Percentiles rank a stretch among this genome's conserved stretches.
phyloP scores from a whole-genome alignment of 495 filamentous ascomycete genomes.

The Lasiosphaeriaceae sp. region DNA sequence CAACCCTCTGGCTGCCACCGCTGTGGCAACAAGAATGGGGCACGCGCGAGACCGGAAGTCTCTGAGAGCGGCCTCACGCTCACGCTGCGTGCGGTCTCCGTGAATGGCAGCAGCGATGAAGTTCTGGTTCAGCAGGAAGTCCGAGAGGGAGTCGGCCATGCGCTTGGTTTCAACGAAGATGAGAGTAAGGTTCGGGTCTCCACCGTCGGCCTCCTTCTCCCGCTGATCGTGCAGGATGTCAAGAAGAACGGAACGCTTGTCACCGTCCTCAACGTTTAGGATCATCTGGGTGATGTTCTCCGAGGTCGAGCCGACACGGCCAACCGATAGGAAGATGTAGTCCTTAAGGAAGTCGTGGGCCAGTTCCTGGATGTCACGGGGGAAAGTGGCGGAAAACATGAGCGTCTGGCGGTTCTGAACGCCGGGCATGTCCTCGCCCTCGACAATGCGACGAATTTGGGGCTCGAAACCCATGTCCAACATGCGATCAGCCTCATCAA shows the following conservation, averaged over 20 bases:
- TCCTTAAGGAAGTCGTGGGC: constrained; percentile 97
- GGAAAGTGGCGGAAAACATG: constrained; percentile 99
- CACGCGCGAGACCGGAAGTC: constrained; percentile 94
- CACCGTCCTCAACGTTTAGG: constrained; percentile 92
- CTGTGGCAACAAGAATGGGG: constrained; percentile 94
- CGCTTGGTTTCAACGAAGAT: constrained; percentile 99
- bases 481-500: constrained; percentile 99
- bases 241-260: constrained; percentile 96
- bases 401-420: constrained; percentile 88
- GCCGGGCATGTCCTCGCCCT: constrained; percentile 94
- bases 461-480: constrained; percentile 99
- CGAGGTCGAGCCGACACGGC: constrained; percentile 98
- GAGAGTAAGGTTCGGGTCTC: constrained; percentile 76
- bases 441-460: constrained; percentile 96
- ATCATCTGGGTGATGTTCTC: constrained; percentile 99
- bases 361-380: constrained; percentile 97
- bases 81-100: constrained; percentile 95
- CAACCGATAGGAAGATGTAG: constrained; percentile 97
- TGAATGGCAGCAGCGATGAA: constrained; percentile 99
- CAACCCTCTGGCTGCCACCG: constrained; percentile 89
- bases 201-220: constrained; percentile 25
- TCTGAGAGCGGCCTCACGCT: constrained; percentile 96
- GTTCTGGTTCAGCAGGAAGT: constrained; percentile 96
- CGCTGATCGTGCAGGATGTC: constrained; percentile 91
- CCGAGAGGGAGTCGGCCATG: constrained; percentile 95